phyloP scores from a whole-genome alignment of 345 rosid genomes.

The Boechera divaricarpa region DNA sequence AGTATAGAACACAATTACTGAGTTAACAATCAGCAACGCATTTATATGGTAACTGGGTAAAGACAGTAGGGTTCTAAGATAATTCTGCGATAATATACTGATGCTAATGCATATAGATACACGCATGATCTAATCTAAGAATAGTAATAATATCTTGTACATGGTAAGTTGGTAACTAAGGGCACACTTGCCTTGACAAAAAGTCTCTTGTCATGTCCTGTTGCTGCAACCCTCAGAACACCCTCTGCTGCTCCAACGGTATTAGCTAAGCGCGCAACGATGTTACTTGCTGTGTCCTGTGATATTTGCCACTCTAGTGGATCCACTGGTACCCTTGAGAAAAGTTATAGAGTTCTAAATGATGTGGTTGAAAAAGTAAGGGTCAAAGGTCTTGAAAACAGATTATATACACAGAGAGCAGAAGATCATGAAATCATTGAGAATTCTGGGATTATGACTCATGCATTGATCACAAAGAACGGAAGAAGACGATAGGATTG shows the following conservation, averaged over 20 bases:
- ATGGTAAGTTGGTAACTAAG: conserved; percentile 14
- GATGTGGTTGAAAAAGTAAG: background rate
- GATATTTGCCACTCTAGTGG: conserved; percentile 99
- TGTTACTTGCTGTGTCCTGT: conserved; percentile 82
- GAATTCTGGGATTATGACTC: background rate
- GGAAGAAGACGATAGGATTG: background rate
- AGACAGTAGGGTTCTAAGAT: background rate
- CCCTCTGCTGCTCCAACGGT: conserved; percentile 94
- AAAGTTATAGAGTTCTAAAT: conserved; percentile 10
- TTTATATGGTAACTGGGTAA: background rate
- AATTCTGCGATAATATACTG: background rate
- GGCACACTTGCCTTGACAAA: conserved; percentile 67
- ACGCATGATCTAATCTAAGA: background rate
- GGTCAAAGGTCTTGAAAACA: conserved; percentile 5
- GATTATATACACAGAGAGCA: background rate
- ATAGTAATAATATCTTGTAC: conserved; percentile 4
- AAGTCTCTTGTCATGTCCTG: conserved; percentile 92
- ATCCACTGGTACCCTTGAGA: conserved; percentile 84
- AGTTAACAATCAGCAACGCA: conserved; percentile 24
- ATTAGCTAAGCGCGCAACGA: conserved; percentile 85
- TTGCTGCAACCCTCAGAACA: conserved; percentile 94
- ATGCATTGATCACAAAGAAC: conserved; percentile 15
- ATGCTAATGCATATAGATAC: conserved; percentile 22
- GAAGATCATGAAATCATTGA: background rate
- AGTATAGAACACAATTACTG: background rate